Evolutionary conservation across 345 rosid genomes (phyloP), one percentile per base, ranked within the genome.

Genomic region (Euphorbia peplus): DNA sequence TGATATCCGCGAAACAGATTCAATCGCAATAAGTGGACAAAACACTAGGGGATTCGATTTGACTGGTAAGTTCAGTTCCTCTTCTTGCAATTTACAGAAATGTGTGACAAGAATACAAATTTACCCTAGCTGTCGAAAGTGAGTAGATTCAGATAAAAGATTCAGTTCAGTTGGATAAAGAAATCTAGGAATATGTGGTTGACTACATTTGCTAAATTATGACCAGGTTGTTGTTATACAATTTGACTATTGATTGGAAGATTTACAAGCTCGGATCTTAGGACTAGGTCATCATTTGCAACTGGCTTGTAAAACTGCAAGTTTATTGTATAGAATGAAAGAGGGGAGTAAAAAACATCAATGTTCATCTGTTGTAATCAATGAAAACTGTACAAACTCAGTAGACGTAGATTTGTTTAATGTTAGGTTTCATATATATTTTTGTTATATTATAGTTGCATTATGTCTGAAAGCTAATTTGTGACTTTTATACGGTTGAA

Each of bases 21-120:
- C 53, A 32, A 19, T n/a, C 18, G 75, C 75, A 1, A 26, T 12
- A 28, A 68, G 66, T 47, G 65, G 70, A 47, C 8, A 3, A 48
- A 8, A 72, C 42, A 72, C 70, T 12, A 65, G 50, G 30, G 59
- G 60, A 56, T 65, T 72, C 60, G 65, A 70, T 37, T 48, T 72
- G 59, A 72, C 70, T 47, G 75, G 75, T 72, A 65, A 28, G 68
- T 35, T 22, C 5, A 28, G 68, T 35, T 22, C 5, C 7, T 61
- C 47, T 9, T 25, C 26, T 69, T 5, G 28, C 12, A 35, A 39
- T 14, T 21, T 4, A 55, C n/a, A 22, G 30, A 39, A 61, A 61
- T 19, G n/a, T 2, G 13, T 4, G 19, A 60, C 5, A 60, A 18
- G 11, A 39, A 61, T 13, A 57, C 10, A 37, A 61, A 39, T 12